Base-by-base conservation (phyloP, 1,139 yeast genomes). In the Lodderomyces theae region DNA sequence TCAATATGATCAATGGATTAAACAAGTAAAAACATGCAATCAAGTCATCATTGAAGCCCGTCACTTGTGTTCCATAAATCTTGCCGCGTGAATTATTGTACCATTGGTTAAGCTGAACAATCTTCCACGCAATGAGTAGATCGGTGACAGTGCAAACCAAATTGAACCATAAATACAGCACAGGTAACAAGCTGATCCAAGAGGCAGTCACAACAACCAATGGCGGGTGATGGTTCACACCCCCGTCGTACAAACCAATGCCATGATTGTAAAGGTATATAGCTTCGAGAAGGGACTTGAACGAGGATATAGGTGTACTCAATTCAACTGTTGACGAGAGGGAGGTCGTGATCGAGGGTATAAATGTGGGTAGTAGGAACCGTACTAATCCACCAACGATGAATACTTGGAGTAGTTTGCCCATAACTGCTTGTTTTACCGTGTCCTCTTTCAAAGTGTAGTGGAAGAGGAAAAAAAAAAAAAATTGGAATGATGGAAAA, bases 141-240 rank as follows among this genome's bases (percentile, higher is more conserved):
- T 78, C 83, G 18, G 64, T 46, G 3, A 56, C 38, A 0, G 80
- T 66, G 51, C 58, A 83, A 41, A 64, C 50, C 35, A 61, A 51
- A 50, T 66, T 59, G 49, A 63, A 63, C 22, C 49, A 46, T 5
- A 53, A 36, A 4, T 42, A 35, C 21, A 52, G 43, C 28, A 50
- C 51, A 3, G 69, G 57, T 10, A 72, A 44, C 18, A 64, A 51
- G 17, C 60, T 49, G 13, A 80, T 46, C 2, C 69, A 45, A 23
- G 70, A 66, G 48, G 84, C 66, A 9, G 79, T 49, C 5, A 72
- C 65, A 40, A 87, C 72, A 32, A 86, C 55, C 25, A 90, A 57
- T 1, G 96, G 96, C 4, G 95, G 75, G 55, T 88, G 95, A 58
- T 89, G 94, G 37, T 85, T 87, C 23, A 87, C 82, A 2, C 96